Evolutionary conservation across 805 yeast genomes (phyloP).

Genomic region (Saccharomycopsis javanensis): DNA sequence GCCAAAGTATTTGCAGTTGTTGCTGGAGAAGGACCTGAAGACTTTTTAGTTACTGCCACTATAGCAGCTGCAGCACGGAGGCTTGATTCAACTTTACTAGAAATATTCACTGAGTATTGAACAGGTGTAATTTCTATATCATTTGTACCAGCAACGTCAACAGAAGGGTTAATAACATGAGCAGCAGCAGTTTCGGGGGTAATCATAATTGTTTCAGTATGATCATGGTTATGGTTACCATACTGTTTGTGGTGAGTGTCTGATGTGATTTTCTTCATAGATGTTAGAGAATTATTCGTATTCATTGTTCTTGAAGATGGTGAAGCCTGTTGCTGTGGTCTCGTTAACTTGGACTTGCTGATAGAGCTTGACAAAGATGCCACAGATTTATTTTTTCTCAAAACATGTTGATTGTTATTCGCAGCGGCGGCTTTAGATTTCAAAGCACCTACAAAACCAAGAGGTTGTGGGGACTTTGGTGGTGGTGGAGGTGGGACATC

Average conservation of each 20-base stretch:
- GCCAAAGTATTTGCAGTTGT: not conserved
- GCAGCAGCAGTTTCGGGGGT: not conserved
- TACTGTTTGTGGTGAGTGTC: not conserved
- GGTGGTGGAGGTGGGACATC: not conserved
- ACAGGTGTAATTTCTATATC: not conserved
- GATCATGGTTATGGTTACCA: not conserved
- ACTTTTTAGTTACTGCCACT: not conserved
- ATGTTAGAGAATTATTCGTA: not conserved
- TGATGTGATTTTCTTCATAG: not conserved
- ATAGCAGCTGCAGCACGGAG: not conserved
- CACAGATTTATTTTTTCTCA: constrained; percentile 11
- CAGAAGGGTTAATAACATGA: not conserved
- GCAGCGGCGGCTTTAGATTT: not conserved
- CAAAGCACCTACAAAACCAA: not conserved
- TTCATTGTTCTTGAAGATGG: not conserved
- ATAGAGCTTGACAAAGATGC: constrained; percentile 15
- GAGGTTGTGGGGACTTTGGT: not conserved
- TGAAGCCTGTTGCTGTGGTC: not conserved
- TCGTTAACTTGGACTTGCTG: not conserved
- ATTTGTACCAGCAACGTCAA: not conserved
- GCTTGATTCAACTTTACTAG: not conserved
- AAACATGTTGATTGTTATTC: not conserved
- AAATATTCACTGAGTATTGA: not conserved
- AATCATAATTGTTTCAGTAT: not conserved
- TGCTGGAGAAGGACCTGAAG: not conserved